These are phyloP conservation scores for Sclerotinia trifoliorum DNA, from an alignment of 2,329 filamentous ascomycete genomes.

Conservation along the genomic window DNA sequence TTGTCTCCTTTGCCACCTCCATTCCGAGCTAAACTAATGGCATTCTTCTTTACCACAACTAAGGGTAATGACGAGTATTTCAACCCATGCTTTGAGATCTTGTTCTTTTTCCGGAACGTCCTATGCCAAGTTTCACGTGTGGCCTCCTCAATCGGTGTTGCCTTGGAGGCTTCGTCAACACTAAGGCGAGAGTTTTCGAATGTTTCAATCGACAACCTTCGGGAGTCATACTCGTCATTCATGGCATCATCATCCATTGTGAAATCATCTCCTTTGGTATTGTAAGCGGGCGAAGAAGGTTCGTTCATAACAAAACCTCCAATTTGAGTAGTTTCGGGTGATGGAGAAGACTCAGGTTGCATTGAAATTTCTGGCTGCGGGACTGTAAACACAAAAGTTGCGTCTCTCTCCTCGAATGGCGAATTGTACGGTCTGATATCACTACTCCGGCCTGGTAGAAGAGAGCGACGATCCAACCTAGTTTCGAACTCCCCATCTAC, in stretches of 20 bases:
- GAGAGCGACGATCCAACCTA: constrained; percentile 24
- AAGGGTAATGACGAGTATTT: constrained; percentile 73
- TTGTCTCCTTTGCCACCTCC: constrained; percentile 65
- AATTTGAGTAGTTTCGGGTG: not conserved
- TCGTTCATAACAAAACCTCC: not conserved
- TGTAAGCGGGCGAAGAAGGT: not conserved
- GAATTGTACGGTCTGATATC: constrained; percentile 35
- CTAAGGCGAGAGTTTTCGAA: not conserved
- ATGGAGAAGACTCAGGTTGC: constrained; percentile 10
- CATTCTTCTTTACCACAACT: constrained; percentile 70
- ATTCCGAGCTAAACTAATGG: constrained; percentile 67
- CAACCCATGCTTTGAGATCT: constrained; percentile 68
- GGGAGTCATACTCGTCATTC: not conserved
- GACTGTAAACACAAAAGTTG: constrained; percentile 39
- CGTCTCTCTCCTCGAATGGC: constrained; percentile 38
- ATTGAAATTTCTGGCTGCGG: constrained; percentile 33
- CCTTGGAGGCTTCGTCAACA: not conserved
- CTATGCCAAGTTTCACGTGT: not conserved
- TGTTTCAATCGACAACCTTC: not conserved
- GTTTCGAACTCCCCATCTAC: not conserved
- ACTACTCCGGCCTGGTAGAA: constrained; percentile 34
- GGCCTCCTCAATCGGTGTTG: not conserved
- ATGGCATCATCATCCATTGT: constrained; percentile 3
- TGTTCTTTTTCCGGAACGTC: constrained; percentile 44
- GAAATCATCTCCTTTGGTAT: not conserved